Base-by-base conservation (phyloP, 1,284 basidiomycete species). In the Irpex sp. region DNA sequence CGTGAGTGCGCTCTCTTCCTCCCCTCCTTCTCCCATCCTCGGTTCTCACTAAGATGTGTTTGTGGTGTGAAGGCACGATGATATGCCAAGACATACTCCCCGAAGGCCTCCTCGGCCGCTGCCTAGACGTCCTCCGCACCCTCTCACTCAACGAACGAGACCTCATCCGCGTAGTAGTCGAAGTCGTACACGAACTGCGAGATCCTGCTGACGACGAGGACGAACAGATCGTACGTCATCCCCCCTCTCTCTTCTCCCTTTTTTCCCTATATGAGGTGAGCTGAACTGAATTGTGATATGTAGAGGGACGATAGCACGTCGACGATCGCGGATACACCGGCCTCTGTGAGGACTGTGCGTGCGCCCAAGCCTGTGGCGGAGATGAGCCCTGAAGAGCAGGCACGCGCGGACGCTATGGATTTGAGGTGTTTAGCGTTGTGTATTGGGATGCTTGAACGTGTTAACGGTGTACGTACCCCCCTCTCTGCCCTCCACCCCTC, bases 121-220 rank as follows among this genome's bases (percentile, higher is more conserved):
- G 93, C 73, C 79, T 98, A 55, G 97, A 99, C 72, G 88, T 98
- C 8, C 79, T 99, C 56, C 86, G 90, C 67, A 90, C 88, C 70
- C 89, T 98, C 40, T 88, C 92, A 37, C 85, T 92, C 3, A 91
- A 86, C 37, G 96, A 99, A 77, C 82, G 90, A 9, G 97, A 98
- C 73, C 84, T 98, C 58, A 95, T 98, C 73, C 89, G 94, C 1
- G 87, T 99, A 36, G 89, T 98, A 2, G 96, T 98, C 21, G 97
- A 99, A 71, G 89, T 97, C 21, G 89, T 98, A 2, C 91, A 96
- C 60, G 92, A 94, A 65, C 81, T 97, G 13, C 83, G 94, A 15
- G 91, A 93, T 69, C 78, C 79, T 0, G 82, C 85, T 19, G 83
- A 85, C 3, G 85, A 85, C 3, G 85, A 85, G 4, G 81, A 82